Evolutionary conservation across 805 yeast genomes (phyloP), one percentile per base, ranked within the genome.

Genomic region (Lachancea lanzarotensis): DNA sequence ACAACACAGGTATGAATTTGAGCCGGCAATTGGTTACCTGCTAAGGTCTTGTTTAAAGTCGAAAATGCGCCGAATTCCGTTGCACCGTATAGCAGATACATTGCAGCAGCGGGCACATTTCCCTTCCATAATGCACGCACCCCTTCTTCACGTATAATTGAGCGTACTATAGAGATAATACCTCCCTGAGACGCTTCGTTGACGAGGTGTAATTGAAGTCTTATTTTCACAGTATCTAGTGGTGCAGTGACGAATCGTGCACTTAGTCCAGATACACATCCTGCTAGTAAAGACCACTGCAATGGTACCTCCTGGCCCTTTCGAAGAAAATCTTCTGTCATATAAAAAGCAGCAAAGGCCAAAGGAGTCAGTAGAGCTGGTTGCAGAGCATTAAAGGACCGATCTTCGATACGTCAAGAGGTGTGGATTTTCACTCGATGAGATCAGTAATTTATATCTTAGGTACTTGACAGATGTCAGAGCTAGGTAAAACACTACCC

Each of bases 51-150:
- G 59, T 82, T 85, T 27, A 78, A 63, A 0, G 71, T 59, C 1
- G 88, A 71, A 56, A 82, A 86, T 1, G 85, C 67, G 1, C 91
- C 71, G 65, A 93, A 93, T 62, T 93, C 98, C 0, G 78, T 67
- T 0, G 86, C 86, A 11, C 98, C 96, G 56, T 91, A 93, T 10
- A 84, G 52, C 12, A 91, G 68, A 57, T 93, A 93, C 79, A 93
- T 76, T 32, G 80, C 62, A 51, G 88, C 88, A 0, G 98, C 98
- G 0, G 98, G 95, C 0, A 87, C 73, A 59, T 93, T 93, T 0
- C 98, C 98, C 61, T 89, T 90, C 98, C 98, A 93, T n/a, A 91
- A 70, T 0, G 88, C 91, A 3, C 63, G 48, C 0, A 82, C 35
- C 1, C 95, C 95, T 62, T 91, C 98, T 29, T 77, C 71, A 16